phyloP scores from a whole-genome alignment of 345 rosid species.

The Barbarea vulgaris region DNA sequence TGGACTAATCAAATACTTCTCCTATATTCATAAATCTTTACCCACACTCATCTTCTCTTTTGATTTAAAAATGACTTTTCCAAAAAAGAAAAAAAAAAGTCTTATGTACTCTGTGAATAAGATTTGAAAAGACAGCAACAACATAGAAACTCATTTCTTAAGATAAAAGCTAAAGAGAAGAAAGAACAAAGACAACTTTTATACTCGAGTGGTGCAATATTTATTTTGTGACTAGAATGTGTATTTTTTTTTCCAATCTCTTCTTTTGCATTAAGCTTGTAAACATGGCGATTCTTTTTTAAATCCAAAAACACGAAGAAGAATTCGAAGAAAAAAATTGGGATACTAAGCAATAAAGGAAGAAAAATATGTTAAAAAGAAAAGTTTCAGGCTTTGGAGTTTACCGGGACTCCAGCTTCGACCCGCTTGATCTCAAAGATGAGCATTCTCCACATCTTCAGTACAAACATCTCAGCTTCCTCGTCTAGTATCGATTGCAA shows the following conservation, averaged over 20 bases:
- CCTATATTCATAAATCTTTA: neutral
- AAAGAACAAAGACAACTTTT: slow-evolving; percentile 5
- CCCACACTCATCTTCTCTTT: neutral
- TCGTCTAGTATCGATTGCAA: slow-evolving; percentile 87
- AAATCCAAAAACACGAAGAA: slow-evolving; percentile 22
- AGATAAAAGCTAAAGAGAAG: slow-evolving; percentile 1
- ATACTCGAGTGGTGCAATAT: slow-evolving; percentile 17
- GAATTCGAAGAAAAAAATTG: neutral
- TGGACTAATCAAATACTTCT: neutral
- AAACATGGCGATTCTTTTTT: slow-evolving; percentile 20
- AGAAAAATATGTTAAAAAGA: neutral
- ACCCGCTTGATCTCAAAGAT: slow-evolving; percentile 93
- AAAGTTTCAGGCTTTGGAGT: slow-evolving; percentile 55
- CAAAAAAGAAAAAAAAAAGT: neutral
- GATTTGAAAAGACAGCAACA: neutral
- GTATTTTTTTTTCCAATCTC: neutral
- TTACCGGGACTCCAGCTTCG: slow-evolving; percentile 71
- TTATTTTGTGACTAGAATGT: slow-evolving; percentile 21
- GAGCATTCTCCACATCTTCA: slow-evolving; percentile 99
- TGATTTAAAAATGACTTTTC: neutral
- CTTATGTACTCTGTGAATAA: neutral
- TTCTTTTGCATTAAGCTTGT: slow-evolving; percentile 30
- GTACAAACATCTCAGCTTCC: slow-evolving; percentile 99
- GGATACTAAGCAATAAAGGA: slow-evolving; percentile 8
- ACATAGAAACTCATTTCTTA: neutral